phyloP scores from a whole-genome alignment of 345 rosid species.

The Rhizophora apiculata region DNA sequence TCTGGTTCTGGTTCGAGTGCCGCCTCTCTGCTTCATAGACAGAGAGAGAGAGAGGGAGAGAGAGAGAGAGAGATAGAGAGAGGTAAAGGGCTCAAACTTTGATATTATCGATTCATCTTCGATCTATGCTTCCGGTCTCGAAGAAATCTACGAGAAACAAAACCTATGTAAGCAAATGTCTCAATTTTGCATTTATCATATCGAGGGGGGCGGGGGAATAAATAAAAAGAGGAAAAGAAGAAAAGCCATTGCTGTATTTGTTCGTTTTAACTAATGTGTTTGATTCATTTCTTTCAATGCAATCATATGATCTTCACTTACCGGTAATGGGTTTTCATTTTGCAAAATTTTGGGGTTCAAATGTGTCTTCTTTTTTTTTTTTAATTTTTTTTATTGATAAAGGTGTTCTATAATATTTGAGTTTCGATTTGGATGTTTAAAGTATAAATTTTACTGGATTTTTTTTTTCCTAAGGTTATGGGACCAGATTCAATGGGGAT shows the following conservation, averaged over 20 bases:
- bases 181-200: not conserved
- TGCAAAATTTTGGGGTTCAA: slow-evolving; percentile 22
- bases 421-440: slow-evolving; percentile 6
- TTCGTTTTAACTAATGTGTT: not conserved
- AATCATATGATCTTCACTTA: slow-evolving; percentile 43
- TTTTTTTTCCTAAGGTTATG: slow-evolving; percentile 12
- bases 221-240: too few relatives aligned
- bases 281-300: slow-evolving; percentile 43
- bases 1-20: slow-evolving; percentile 16
- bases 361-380: not conserved
- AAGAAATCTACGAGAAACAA: slow-evolving; percentile 43
- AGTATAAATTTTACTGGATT: slow-evolving; percentile 18
- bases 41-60: slow-evolving; percentile 25
- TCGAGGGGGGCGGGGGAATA: not conserved
- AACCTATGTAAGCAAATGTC: slow-evolving; percentile 48
- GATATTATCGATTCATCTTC: slow-evolving; percentile 33
- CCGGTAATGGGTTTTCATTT: slow-evolving; percentile 23
- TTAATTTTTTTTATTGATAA: not conserved
- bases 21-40: not conserved
- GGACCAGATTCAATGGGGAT: slow-evolving; percentile 85
- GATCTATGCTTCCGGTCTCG: slow-evolving; percentile 43
- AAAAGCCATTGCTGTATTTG: not conserved
- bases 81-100: slow-evolving; percentile 27
- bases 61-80: slow-evolving; percentile 15
- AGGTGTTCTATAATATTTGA: too few relatives aligned